Percentiles rank a stretch among this genome's conserved stretches.
Evolutionary conservation across 805 yeast species (phyloP).

Genomic region (Jamesozyma piceae): DNA sequence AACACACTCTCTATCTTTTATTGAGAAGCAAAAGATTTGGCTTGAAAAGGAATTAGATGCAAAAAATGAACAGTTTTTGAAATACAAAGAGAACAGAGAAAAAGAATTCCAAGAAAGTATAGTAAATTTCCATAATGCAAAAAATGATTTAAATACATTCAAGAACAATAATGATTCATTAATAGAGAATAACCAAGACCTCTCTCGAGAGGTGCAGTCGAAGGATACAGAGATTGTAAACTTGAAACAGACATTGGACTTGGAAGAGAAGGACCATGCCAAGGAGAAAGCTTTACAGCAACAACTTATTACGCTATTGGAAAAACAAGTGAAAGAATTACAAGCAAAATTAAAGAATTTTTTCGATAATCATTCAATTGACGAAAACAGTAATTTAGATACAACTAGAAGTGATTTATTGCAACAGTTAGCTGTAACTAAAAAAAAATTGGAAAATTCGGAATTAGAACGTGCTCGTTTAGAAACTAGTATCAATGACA

Average conservation of each 20-base stretch:
- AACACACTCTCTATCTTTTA: conserved; percentile 35
- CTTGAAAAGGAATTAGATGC: conserved; percentile 33
- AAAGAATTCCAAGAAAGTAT: conserved; percentile 58
- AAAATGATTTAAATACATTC: conserved; percentile 1
- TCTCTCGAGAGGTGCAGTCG: conserved; percentile 34
- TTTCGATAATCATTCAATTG: conserved; percentile 10
- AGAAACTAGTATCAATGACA: conserved; percentile 38
- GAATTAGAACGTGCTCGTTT: conserved; percentile 30
- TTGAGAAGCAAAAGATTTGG: conserved; percentile 34
- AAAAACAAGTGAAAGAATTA: conserved; percentile 36
- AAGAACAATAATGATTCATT: conserved; percentile 26
- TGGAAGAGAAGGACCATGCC: conserved; percentile 40
- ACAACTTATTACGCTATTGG: conserved; percentile 25
- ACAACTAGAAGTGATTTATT: conserved; percentile 15
- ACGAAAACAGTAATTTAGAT: conserved; percentile 18
- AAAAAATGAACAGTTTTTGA: conserved; percentile 26
- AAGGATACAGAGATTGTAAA: conserved; percentile 38
- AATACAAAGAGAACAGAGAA: conserved; percentile 20
- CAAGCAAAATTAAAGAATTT: background rate
- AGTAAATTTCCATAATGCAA: conserved; percentile 42
- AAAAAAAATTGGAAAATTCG: conserved; percentile 21
- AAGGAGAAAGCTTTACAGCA: conserved; percentile 55
- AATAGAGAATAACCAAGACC: conserved; percentile 29
- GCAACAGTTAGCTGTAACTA: background rate
- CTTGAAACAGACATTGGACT: conserved; percentile 36